Conservation (phyloP, 768 basidiomycete genomes). For the Multifurca ochricompacta region DNA sequence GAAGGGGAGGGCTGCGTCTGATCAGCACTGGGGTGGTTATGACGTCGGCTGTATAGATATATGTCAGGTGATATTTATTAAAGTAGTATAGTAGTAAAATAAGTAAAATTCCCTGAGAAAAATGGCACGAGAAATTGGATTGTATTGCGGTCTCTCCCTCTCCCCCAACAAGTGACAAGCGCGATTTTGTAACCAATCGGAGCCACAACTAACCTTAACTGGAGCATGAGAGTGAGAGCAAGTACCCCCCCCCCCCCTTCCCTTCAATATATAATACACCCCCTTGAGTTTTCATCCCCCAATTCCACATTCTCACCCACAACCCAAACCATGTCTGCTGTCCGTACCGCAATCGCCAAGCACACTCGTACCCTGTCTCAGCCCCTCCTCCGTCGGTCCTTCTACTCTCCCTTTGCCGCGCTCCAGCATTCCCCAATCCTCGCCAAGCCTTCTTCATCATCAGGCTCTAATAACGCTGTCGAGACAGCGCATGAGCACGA, state of each 20-base stretch:
- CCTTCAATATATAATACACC: too few relatives aligned
- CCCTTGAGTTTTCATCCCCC: too few relatives aligned
- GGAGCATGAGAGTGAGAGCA: too few relatives aligned
- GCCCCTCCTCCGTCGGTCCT: constrained; percentile 35
- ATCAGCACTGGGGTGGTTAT: neutral
- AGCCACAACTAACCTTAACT: neutral
- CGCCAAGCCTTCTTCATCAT: constrained; percentile 28
- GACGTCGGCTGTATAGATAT: neutral
- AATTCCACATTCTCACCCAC: too few relatives aligned
- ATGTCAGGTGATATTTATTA: neutral
- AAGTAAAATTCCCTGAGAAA: neutral
- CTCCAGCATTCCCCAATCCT: constrained; percentile 35
- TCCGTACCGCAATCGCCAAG: constrained; percentile 24
- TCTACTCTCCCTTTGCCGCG: constrained; percentile 60
- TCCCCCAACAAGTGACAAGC: constrained; percentile 2
- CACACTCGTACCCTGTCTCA: constrained; percentile 28
- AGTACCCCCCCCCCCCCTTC: too few relatives aligned
- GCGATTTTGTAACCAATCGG: constrained; percentile 19
- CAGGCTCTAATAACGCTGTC: constrained; percentile 13
- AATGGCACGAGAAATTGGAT: constrained; percentile 3
- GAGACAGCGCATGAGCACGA: constrained; percentile 54
- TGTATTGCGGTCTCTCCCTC: too few relatives aligned
- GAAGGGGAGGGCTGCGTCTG: neutral
- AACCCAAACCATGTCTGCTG: constrained; percentile 25
- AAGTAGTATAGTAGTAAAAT: too few relatives aligned